Percentiles rank a stretch among this genome's conserved stretches.
phyloP scores from a whole-genome alignment of 2,329 filamentous ascomycete genomes.

The Trichoderma sp. region DNA sequence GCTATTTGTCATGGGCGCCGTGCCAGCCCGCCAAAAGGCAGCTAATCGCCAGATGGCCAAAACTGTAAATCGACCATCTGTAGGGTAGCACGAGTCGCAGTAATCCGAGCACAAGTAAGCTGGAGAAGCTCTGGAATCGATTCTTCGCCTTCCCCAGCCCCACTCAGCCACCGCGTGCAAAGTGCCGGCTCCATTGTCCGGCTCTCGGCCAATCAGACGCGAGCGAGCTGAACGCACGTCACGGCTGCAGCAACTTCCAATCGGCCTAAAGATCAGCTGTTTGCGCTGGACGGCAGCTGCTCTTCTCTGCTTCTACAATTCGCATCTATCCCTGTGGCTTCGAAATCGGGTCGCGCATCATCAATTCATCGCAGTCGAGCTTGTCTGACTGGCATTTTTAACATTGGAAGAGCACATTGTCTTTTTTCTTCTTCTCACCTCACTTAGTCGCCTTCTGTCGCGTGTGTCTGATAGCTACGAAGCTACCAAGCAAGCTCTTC shows the following conservation, averaged over 20 bases:
- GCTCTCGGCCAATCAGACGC: constrained; percentile 7
- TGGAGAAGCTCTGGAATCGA: not conserved
- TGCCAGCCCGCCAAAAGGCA: not conserved
- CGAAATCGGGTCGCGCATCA: not conserved
- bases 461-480: not conserved
- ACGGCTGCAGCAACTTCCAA: constrained; percentile 22
- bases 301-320: constrained; percentile 9
- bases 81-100: not conserved
- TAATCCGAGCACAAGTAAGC: too few relatives aligned
- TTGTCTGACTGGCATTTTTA: not conserved
- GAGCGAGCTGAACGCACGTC: constrained; percentile 15
- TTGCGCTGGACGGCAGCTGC: constrained; percentile 1
- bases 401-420: not conserved
- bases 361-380: constrained; percentile 7
- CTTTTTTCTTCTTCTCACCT: not conserved
- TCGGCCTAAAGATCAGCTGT: constrained; percentile 16
- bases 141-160: not conserved
- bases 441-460: not conserved
- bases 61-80: not conserved
- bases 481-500: not conserved
- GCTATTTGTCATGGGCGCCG: not conserved
- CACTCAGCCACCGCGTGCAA: constrained; percentile 15
- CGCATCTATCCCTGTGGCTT: not conserved
- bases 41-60: not conserved
- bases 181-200: not conserved